Conservation (phyloP, 2,329 filamentous ascomycete genomes). For the Colletotrichum costaricense region DNA sequence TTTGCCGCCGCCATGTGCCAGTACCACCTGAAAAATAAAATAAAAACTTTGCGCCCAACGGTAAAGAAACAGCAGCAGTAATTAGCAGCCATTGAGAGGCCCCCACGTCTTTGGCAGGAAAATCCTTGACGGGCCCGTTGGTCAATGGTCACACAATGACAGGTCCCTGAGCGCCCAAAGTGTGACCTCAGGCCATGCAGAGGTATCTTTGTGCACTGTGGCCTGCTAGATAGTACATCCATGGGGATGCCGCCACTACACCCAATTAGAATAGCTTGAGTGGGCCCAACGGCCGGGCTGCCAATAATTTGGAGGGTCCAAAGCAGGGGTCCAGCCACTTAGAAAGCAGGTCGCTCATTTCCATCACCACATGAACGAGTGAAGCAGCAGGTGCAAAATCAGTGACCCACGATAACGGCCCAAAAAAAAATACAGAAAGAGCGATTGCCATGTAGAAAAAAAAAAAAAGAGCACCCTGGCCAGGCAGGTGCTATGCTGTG, state of each 20-base stretch:
- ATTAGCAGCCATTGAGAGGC: conserved; percentile 22
- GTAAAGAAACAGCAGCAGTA: not conserved
- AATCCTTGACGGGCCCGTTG: not conserved
- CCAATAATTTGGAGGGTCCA: conserved; percentile 4
- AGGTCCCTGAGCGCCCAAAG: conserved; percentile 15
- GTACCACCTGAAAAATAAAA: no score
- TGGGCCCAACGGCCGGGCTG: conserved; percentile 3
- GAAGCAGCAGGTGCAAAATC: not conserved
- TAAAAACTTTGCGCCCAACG: not conserved
- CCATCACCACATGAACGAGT: conserved; percentile 34
- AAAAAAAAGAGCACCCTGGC: conserved; percentile 9
- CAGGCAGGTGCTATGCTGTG: not conserved
- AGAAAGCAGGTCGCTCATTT: conserved; percentile 25
- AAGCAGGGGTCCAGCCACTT: conserved; percentile 27
- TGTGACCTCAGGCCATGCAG: not conserved
- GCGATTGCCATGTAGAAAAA: not conserved
- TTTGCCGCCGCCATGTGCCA: no score
- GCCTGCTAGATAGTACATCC: not conserved
- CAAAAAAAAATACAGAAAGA: not conserved
- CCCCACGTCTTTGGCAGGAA: conserved; percentile 20
- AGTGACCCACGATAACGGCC: conserved; percentile 21
- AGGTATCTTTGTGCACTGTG: not conserved
- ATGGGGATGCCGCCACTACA: not conserved
- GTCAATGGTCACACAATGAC: not conserved
- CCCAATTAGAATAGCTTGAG: not conserved